phyloP scores from a whole-genome alignment of 2,329 filamentous ascomycete species.

The Cercospora sesami region DNA sequence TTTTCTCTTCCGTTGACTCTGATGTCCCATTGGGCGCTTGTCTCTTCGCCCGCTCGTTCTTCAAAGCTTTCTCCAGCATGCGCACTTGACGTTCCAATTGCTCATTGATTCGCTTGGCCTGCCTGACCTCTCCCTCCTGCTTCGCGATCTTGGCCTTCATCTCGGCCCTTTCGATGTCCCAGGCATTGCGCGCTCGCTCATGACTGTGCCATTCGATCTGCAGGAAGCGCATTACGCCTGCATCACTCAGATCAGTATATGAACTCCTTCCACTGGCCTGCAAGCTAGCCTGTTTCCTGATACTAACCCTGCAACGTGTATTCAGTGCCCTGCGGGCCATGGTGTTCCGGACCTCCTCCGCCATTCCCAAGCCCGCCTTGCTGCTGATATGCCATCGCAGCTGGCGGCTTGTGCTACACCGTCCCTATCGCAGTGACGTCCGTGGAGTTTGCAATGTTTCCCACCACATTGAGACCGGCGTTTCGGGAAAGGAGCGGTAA shows the following conservation, averaged over 20 bases:
- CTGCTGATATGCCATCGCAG: conserved; percentile 68
- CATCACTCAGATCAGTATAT: conserved; percentile 29
- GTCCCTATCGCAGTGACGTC: conserved; percentile 12
- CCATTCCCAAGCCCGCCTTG: conserved; percentile 62
- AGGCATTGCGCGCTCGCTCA: conserved; percentile 94
- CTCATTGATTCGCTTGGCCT: conserved; percentile 84
- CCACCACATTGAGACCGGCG: conserved; percentile 16
- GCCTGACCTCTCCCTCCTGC: conserved; percentile 84
- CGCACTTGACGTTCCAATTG: conserved; percentile 86
- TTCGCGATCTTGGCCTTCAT: conserved; percentile 98
- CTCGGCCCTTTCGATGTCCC: conserved; percentile 98
- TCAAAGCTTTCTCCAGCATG: conserved; percentile 84
- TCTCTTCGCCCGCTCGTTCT: conserved; percentile 73
- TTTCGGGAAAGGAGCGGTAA: conserved; percentile 17
- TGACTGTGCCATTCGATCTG: conserved; percentile 99
- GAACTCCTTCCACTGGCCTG: background rate
- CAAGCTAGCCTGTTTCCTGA: conserved; percentile 28
- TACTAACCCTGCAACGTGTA: conserved; percentile 69
- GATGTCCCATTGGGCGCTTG: conserved; percentile 31
- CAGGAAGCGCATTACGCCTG: conserved; percentile 97
- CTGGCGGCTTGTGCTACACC: conserved; percentile 12
- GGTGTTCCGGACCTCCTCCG: conserved; percentile 52
- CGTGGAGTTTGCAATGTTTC: conserved; percentile 3
- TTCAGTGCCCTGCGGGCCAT: conserved; percentile 62
- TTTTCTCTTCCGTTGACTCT: conserved; percentile 23